Evolutionary conservation across 495 filamentous ascomycete genomes (phyloP).

Genomic region (Barbatosphaeria neglecta): DNA sequence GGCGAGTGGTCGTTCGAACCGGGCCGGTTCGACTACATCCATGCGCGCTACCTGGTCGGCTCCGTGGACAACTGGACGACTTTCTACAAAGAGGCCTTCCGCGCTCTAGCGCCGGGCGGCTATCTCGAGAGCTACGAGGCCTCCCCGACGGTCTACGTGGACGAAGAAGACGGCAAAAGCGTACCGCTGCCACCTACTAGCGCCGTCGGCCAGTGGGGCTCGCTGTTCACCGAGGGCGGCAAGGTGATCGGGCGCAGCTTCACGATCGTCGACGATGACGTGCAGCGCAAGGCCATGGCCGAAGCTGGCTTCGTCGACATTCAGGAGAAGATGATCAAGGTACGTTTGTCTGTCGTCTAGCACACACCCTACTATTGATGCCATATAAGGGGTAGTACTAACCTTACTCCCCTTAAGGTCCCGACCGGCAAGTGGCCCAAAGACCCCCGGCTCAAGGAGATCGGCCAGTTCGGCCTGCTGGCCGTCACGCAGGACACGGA

Average conservation of each 20-base stretch:
- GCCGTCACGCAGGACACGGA: constrained; percentile 20
- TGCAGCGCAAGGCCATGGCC: constrained; percentile 7
- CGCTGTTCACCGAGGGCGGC: constrained; percentile 12
- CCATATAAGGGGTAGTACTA: not conserved
- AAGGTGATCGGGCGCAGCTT: constrained; percentile 11
- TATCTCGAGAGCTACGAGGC: constrained; percentile 15
- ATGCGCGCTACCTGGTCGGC: constrained; percentile 41
- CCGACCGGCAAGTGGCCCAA: constrained; percentile 40
- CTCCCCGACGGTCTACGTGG: not conserved
- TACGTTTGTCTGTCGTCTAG: too few species aligned
- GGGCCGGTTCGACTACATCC: constrained; percentile 41
- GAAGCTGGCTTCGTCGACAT: constrained; percentile 15
- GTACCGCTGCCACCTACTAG: constrained; percentile 4
- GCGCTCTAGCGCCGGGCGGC: constrained; percentile 23
- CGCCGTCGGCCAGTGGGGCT: constrained; percentile 10
- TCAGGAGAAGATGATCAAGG: constrained; percentile 10
- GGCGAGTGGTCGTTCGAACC: constrained; percentile 30
- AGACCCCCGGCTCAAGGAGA: constrained; percentile 33
- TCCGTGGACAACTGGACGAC: constrained; percentile 38
- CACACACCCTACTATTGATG: not conserved
- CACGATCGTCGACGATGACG: constrained; percentile 6
- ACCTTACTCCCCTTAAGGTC: constrained; percentile 14
- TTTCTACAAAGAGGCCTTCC: constrained; percentile 21
- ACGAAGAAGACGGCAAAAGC: constrained; percentile 8
- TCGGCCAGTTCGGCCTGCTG: constrained; percentile 22